Percentiles rank a stretch among this genome's conserved stretches.
phyloP scores from a whole-genome alignment of 768 basidiomycete species.

The Pleurotus tuoliensis region DNA sequence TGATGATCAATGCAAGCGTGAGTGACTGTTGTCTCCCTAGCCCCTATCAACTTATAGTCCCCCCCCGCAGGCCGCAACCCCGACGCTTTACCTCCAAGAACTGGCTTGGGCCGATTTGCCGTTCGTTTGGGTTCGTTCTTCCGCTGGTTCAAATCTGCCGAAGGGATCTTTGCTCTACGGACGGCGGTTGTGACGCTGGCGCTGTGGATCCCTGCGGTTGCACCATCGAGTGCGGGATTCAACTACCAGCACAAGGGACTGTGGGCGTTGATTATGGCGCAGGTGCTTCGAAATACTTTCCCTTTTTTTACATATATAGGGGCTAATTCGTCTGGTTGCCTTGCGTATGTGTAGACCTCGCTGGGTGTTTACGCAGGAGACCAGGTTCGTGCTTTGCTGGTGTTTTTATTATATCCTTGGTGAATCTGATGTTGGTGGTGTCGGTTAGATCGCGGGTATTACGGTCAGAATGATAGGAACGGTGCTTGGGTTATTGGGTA shows the following conservation, averaged over 20 bases:
- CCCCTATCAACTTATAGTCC: neutral
- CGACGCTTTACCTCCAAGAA: slow-evolving; percentile 38
- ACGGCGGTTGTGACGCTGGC: slow-evolving; percentile 44
- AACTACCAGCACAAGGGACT: slow-evolving; percentile 42
- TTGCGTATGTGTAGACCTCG: slow-evolving; percentile 20
- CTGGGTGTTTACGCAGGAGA: too few relatives aligned
- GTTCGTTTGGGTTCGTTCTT: slow-evolving; percentile 28
- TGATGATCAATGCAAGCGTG: slow-evolving; percentile 2
- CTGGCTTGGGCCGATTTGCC: slow-evolving; percentile 28
- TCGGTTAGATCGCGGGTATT: too few relatives aligned
- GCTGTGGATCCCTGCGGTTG: slow-evolving; percentile 48
- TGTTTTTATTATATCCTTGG: too few relatives aligned
- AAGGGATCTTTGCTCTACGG: slow-evolving; percentile 49
- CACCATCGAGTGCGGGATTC: slow-evolving; percentile 36
- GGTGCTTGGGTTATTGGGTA: too few relatives aligned
- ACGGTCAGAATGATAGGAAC: too few relatives aligned
- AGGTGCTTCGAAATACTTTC: slow-evolving; percentile 14
- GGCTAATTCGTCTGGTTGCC: too few relatives aligned
- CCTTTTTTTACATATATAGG: neutral
- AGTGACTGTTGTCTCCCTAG: neutral
- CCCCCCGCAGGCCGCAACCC: slow-evolving; percentile 30
- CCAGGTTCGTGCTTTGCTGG: too few relatives aligned
- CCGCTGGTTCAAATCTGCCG: slow-evolving; percentile 35
- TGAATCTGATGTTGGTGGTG: too few relatives aligned
- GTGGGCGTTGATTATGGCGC: slow-evolving; percentile 60